Base-by-base conservation (phyloP, 1,284 basidiomycete species). In the Ustilago crameri region DNA sequence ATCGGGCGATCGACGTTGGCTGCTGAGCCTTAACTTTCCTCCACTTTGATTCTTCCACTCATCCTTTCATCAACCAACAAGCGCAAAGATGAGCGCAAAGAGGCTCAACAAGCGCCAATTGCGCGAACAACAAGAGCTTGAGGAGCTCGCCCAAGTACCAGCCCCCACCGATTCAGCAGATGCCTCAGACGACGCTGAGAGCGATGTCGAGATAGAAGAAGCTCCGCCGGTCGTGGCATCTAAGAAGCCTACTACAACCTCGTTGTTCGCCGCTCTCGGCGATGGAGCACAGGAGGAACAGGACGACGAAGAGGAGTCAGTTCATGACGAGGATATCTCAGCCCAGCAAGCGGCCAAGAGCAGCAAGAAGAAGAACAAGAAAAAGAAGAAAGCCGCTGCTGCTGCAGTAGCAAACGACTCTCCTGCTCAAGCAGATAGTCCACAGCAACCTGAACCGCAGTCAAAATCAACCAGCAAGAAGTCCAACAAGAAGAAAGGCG, bases 91-190 rank as follows among this genome's bases (percentile, higher is more conserved):
- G 76, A 75, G 72, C 55, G 53, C 50, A 18, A 78, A 78, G 32
- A 47, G 78, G 45, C 74, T 81, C 56, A 79, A 70, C 52, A 81
- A 80, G 47, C 57, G 80, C 15, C 76, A 82, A 55, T 52, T 68
- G 50, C 72, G 80, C 26, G 68, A 79, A 62, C 72, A 77, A 57
- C 73, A 81, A 34, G 79, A 82, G 41, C 75, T 82, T 17, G 50
- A 75, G 26, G 58, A 78, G 48, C 69, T 80, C 10, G 69, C 67
- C 10, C 57, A 69, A 3, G 46, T 32, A 0, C 60, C 58, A 18
- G 22, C 53, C 3, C 70, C 56, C 10, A 48, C 40, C 22, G 24
- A 49, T 14, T 55, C 65, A 24, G 37, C 56, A 0, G 52, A 65
- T 10, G 37, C 51, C 17, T 57, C 47, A n/a, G 47, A 51, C 17